phyloP scores from a whole-genome alignment of 495 filamentous ascomycete genomes.

The Tuber aestivum region DNA sequence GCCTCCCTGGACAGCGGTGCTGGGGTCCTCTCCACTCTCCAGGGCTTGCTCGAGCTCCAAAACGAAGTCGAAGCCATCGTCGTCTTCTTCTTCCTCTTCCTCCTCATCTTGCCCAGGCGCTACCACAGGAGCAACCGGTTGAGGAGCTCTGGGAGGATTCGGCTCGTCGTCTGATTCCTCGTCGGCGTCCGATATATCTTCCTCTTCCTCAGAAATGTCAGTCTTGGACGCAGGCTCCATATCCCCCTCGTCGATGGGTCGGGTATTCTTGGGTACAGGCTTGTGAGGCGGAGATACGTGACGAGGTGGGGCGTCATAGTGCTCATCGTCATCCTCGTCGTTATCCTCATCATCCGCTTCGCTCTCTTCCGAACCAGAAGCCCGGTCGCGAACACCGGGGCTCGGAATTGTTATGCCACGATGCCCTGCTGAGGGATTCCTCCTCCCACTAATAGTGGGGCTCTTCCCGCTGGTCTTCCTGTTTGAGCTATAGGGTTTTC shows the following conservation, averaged over 20 bases:
- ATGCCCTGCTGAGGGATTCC: conserved; percentile 18
- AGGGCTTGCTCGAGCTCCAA: conserved; percentile 33
- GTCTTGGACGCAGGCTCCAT: conserved; percentile 3
- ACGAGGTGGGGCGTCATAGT: conserved; percentile 9
- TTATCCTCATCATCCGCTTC: conserved; percentile 38
- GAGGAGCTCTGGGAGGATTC: conserved; percentile 2
- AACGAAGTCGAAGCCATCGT: conserved; percentile 26
- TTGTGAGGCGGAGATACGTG: conserved; percentile 4
- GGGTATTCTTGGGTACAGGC: background rate
- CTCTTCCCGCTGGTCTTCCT: conserved; percentile 30
- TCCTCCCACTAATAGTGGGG: conserved; percentile 13
- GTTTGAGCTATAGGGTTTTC: conserved; percentile 12
- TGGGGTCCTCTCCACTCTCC: conserved; percentile 23
- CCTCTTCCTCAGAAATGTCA: conserved; percentile 18
- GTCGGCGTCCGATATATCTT: conserved; percentile 35
- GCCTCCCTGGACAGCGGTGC: conserved; percentile 16
- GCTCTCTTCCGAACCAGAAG: conserved; percentile 31
- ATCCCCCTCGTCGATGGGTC: background rate
- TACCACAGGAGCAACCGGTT: background rate
- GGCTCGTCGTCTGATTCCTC: conserved; percentile 23
- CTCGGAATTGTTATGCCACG: conserved; percentile 18
- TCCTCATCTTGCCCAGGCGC: conserved; percentile 10
- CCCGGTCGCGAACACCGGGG: conserved; percentile 10
- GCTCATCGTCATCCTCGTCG: conserved; percentile 23
- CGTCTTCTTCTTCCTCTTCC: conserved; percentile 29